Conservation (phyloP, 2,329 filamentous ascomycete genomes). For the Alternaria ventricosa region DNA sequence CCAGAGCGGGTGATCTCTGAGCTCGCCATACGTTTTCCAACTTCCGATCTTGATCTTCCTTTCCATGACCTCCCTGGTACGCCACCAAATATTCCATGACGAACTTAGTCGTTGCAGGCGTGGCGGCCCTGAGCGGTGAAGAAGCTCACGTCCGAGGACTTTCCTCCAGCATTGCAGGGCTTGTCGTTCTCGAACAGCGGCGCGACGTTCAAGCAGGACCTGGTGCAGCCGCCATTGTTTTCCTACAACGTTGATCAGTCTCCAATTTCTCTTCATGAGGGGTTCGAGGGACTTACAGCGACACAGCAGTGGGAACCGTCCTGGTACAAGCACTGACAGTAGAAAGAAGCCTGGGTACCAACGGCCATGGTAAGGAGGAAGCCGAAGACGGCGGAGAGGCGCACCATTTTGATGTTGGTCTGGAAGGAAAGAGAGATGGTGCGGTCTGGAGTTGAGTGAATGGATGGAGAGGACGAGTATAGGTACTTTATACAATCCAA, state of each 20-base stretch:
- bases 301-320: background rate
- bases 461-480: background rate
- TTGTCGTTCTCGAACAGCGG: background rate
- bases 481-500: background rate
- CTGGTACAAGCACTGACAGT: slow-evolving; percentile 1
- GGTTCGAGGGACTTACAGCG: background rate
- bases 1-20: background rate
- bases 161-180: background rate
- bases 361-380: background rate
- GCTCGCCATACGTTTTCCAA: background rate
- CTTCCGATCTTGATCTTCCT: background rate
- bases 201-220: background rate
- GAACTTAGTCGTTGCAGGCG: background rate
- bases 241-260: background rate
- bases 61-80: background rate
- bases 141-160: background rate
- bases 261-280: background rate
- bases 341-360: background rate
- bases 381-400: background rate
- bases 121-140: background rate
- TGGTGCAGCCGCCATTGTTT: background rate
- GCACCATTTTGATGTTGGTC: background rate
- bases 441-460: background rate
- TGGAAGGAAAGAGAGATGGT: background rate
- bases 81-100: background rate